Percentiles rank a stretch among this genome's conserved stretches.
Evolutionary conservation across 306 rosid genomes (phyloP).

Genomic region (Sphenostylis stenocarpa): DNA sequence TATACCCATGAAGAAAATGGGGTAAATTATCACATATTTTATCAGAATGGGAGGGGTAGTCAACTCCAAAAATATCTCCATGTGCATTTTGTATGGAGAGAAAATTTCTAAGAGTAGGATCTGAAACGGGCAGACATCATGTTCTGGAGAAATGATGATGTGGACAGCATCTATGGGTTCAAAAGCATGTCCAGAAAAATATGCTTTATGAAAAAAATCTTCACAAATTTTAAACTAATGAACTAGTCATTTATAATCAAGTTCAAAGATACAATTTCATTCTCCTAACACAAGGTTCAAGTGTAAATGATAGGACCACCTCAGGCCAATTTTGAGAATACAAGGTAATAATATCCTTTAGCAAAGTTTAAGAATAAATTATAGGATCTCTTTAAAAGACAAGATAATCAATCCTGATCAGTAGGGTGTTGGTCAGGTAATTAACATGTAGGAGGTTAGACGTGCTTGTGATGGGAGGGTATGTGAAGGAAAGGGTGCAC

Average conservation of each 20-base stretch:
- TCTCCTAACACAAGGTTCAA: not conserved
- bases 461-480: not conserved
- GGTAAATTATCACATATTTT: not conserved
- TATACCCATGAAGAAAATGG: not conserved
- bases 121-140: slow-evolving; percentile 6
- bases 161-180: not conserved
- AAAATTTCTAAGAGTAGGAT: slow-evolving; percentile 21
- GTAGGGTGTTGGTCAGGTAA: not conserved
- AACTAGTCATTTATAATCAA: not conserved
- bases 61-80: not conserved
- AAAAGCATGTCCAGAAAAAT: not conserved
- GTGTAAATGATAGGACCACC: not conserved
- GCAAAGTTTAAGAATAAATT: not conserved
- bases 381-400: not conserved
- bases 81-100: not conserved
- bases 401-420: not conserved
- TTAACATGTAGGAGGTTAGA: not conserved
- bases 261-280: not conserved
- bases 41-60: not conserved
- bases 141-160: not conserved
- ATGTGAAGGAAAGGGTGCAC: not conserved
- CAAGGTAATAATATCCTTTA: not conserved
- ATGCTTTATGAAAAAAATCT: not conserved
- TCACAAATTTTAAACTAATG: not conserved
- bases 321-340: slow-evolving; percentile 9